These are phyloP conservation scores for Myochromella boudieri DNA, from an alignment of 768 basidiomycete species.

Conservation along the genomic window DNA sequence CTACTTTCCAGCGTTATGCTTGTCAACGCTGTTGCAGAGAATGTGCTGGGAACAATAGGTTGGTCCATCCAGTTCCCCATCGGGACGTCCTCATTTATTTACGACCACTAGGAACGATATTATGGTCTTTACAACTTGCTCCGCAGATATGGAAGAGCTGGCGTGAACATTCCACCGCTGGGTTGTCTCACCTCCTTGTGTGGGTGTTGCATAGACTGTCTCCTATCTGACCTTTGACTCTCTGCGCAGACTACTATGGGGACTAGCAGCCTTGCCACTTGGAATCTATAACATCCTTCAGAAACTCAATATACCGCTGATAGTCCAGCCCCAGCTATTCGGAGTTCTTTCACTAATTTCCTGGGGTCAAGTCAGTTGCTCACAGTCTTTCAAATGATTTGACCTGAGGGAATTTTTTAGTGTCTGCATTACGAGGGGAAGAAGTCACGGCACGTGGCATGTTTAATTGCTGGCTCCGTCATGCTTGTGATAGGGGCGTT, in stretches of 20 bases:
- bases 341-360: slow-evolving; percentile 57
- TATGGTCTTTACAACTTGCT: slow-evolving; percentile 66
- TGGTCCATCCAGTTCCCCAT: background rate
- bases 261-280: slow-evolving; percentile 53
- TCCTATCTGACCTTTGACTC: background rate
- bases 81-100: background rate
- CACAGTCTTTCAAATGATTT: slow-evolving; percentile 4
- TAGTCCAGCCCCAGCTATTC: slow-evolving; percentile 67
- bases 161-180: slow-evolving; percentile 63
- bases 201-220: slow-evolving; percentile 33
- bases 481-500: slow-evolving; percentile 52
- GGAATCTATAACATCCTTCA: slow-evolving; percentile 71
- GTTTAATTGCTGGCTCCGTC: slow-evolving; percentile 34
- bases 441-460: slow-evolving; percentile 34
- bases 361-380: slow-evolving; percentile 59
- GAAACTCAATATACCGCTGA: slow-evolving; percentile 69
- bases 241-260: slow-evolving; percentile 56
- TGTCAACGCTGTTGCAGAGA: slow-evolving; percentile 55
- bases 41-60: slow-evolving; percentile 71
- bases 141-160: slow-evolving; percentile 78
- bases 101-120: slow-evolving; percentile 52
- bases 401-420: slow-evolving; percentile 30
- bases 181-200: slow-evolving; percentile 70
- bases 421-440: slow-evolving; percentile 63
- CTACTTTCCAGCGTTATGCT: slow-evolving; percentile 37